Conservation (phyloP, 2,329 filamentous ascomycete genomes). For the Fusarium acutatum region DNA sequence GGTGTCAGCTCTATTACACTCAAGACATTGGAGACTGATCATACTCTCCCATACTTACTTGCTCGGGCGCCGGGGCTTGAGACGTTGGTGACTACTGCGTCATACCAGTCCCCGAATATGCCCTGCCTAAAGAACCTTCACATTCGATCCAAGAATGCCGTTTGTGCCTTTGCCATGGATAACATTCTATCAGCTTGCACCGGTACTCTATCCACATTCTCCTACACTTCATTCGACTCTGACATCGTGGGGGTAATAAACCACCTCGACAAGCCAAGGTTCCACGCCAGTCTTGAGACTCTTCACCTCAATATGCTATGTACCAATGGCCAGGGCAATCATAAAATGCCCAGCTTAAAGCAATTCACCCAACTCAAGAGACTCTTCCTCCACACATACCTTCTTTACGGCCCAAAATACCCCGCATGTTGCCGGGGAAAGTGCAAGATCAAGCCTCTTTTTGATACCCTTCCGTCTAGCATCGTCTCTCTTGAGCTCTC, state of each 20-base stretch:
- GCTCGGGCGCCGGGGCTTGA: neutral
- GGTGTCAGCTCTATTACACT: neutral
- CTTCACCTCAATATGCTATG: neutral
- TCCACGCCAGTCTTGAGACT: neutral
- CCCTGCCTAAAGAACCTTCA: neutral
- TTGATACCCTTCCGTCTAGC: neutral
- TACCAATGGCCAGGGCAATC: accelerated
- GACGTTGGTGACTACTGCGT: neutral
- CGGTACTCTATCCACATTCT: neutral
- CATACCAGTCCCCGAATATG: neutral
- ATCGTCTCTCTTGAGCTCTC: neutral
- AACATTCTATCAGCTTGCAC: neutral
- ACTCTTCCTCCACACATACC: neutral
- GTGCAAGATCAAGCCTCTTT: neutral
- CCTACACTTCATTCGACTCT: neutral
- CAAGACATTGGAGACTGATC: neutral
- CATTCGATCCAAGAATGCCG: neutral
- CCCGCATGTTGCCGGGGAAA: accelerated
- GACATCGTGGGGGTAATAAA: accelerated
- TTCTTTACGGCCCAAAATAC: neutral
- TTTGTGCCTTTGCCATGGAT: accelerated
- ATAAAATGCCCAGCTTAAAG: neutral
- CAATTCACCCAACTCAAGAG: neutral
- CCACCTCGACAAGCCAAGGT: neutral
- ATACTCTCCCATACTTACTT: accelerated